A percentile compares a stretch with the other conserved stretches of the same genome.
These are phyloP conservation scores for Apium graveolens DNA, from an alignment of 129 eudicot species.

Conservation along the genomic window DNA sequence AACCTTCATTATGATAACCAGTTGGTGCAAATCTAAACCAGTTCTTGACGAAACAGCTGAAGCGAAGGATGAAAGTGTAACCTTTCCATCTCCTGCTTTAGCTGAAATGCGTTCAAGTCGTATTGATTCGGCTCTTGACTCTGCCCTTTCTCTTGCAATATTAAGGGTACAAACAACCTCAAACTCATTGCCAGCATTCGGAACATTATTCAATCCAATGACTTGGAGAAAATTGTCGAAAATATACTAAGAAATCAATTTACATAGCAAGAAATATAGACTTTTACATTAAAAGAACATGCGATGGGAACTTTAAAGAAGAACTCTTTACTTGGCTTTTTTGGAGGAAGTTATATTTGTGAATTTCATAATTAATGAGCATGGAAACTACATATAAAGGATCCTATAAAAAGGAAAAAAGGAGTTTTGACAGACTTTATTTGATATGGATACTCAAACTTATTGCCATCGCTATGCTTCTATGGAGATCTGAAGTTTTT, in stretches of 20 bases:
- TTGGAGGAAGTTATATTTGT: background rate
- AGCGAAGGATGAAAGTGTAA: slow-evolving; percentile 85
- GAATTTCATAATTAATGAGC: background rate
- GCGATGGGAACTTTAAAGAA: background rate
- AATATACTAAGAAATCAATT: background rate
- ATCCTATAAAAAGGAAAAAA: background rate
- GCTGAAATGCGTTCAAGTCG: slow-evolving; percentile 66
- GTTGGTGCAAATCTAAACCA: slow-evolving; percentile 88
- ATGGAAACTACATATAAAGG: background rate
- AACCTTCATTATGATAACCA: slow-evolving; percentile 74
- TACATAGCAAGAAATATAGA: background rate
- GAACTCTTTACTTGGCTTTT: background rate
- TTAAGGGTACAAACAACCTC: slow-evolving; percentile 86
- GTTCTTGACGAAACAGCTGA: slow-evolving; percentile 83
- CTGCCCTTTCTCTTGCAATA: slow-evolving; percentile 83
- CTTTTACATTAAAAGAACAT: background rate
- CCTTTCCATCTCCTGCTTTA: slow-evolving; percentile 82
- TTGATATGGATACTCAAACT: background rate
- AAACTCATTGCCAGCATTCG: slow-evolving; percentile 88
- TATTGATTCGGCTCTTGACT: slow-evolving; percentile 54
- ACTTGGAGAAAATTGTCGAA: slow-evolving; percentile 33
- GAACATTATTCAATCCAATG: slow-evolving; percentile 85
- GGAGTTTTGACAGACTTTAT: background rate
- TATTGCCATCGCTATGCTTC: background rate
- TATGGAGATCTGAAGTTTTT: background rate